Conservation (phyloP, 2,329 filamentous ascomycete species). For the Calonectria multiphialidica region DNA sequence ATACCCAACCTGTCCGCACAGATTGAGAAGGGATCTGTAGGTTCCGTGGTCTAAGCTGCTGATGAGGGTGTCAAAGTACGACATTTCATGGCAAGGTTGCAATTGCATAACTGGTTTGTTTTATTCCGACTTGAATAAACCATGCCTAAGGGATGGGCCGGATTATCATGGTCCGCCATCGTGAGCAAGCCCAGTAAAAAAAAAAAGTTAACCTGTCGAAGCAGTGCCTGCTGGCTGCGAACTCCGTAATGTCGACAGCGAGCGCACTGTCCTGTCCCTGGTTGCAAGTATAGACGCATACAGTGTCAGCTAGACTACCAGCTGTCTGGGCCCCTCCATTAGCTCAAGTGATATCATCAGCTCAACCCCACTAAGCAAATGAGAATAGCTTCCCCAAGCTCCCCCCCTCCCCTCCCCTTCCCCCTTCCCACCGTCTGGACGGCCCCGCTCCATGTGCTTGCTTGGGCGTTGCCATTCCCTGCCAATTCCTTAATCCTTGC, state of each 20-base stretch:
- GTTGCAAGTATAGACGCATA: background rate
- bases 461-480: background rate
- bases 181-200: background rate
- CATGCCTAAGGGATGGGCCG: background rate
- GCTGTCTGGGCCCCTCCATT: slow-evolving; percentile 42
- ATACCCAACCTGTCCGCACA: background rate
- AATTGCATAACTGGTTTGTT: background rate
- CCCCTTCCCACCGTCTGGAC: background rate
- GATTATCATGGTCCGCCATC: background rate
- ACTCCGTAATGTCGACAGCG: background rate
- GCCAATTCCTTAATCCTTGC: slow-evolving; percentile 7
- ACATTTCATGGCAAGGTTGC: background rate
- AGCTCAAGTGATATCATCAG: slow-evolving; percentile 44
- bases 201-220: slow-evolving; percentile 8
- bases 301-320: slow-evolving; percentile 35
- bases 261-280: slow-evolving; percentile 19
- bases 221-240: slow-evolving; percentile 19
- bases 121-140: background rate
- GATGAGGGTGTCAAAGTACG: too few relatives aligned
- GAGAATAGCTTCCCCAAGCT: slow-evolving; percentile 45
- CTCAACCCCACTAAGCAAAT: slow-evolving; percentile 34
- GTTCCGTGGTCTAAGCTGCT: background rate
- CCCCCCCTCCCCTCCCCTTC: slow-evolving; percentile 33
- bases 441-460: background rate
- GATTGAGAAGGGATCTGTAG: background rate